These are phyloP conservation scores for Wilcoxina mikolae DNA, from an alignment of 495 filamentous ascomycete genomes.

Conservation along the genomic window DNA sequence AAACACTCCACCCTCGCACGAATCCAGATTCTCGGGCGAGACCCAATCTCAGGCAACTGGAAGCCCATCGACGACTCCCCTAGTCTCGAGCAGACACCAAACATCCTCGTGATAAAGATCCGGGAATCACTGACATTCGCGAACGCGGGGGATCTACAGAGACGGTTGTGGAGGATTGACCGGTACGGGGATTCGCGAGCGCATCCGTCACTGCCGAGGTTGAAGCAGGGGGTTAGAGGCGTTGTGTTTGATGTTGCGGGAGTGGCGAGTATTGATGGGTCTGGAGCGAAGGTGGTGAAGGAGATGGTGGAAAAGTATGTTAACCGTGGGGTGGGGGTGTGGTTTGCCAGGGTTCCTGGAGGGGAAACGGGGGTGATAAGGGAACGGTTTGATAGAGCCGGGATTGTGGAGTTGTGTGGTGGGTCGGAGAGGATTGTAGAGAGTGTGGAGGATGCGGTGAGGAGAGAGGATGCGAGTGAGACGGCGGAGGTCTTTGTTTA, in stretches of 20 bases:
- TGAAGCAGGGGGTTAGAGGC: constrained; percentile 36
- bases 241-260: constrained; percentile 97
- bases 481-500: background rate
- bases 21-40: constrained; percentile 92
- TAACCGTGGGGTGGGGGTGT: constrained; percentile 59
- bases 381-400: constrained; percentile 56
- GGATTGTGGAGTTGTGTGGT: constrained; percentile 72
- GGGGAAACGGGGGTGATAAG: constrained; percentile 48
- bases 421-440: constrained; percentile 59
- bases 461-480: constrained; percentile 19
- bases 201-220: constrained; percentile 64
- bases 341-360: constrained; percentile 64
- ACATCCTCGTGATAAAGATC: constrained; percentile 85
- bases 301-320: constrained; percentile 76
- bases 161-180: constrained; percentile 66
- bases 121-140: constrained; percentile 93
- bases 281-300: constrained; percentile 73
- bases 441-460: constrained; percentile 69
- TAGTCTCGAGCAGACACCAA: constrained; percentile 46
- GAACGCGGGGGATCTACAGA: constrained; percentile 87
- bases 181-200: constrained; percentile 69
- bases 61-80: constrained; percentile 59
- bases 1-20: constrained; percentile 77
- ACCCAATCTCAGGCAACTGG: constrained; percentile 61
- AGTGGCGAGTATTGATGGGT: constrained; percentile 82